These are phyloP conservation scores for Clarireedia monteithiana DNA, from an alignment of 2,329 filamentous ascomycete species.

Conservation along the genomic window DNA sequence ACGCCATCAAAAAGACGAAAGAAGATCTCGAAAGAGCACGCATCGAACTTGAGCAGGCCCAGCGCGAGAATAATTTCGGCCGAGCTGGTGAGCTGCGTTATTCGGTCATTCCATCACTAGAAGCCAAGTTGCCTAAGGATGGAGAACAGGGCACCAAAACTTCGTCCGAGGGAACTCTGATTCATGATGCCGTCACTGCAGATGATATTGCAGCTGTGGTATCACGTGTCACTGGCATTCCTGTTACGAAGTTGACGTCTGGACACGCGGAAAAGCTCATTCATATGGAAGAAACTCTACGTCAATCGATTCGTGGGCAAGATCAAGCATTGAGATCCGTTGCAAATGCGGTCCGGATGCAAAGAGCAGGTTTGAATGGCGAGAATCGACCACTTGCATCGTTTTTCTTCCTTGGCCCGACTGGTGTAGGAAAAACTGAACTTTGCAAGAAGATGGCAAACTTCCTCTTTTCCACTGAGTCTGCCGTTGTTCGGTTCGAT, in stretches of 20 bases:
- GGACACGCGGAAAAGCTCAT: slow-evolving; percentile 93
- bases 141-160: slow-evolving; percentile 34
- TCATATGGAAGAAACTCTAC: slow-evolving; percentile 86
- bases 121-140: slow-evolving; percentile 73
- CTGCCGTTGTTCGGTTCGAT: slow-evolving; percentile 87
- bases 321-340: slow-evolving; percentile 90
- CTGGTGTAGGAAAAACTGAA: slow-evolving; percentile 94
- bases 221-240: slow-evolving; percentile 73
- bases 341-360: slow-evolving; percentile 86
- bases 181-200: slow-evolving; percentile 90
- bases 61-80: slow-evolving; percentile 75
- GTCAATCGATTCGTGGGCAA: slow-evolving; percentile 80
- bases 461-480: slow-evolving; percentile 89
- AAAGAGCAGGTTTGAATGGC: slow-evolving; percentile 83
- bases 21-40: slow-evolving; percentile 81
- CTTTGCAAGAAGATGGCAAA: slow-evolving; percentile 91
- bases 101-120: slow-evolving; percentile 73
- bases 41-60: slow-evolving; percentile 79
- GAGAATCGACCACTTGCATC: slow-evolving; percentile 87
- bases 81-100: slow-evolving; percentile 89
- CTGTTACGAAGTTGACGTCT: slow-evolving; percentile 83
- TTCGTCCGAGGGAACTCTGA: slow-evolving; percentile 43
- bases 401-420: slow-evolving; percentile 97
- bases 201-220: slow-evolving; percentile 94
- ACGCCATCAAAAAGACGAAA: slow-evolving; percentile 79